Base-by-base conservation (phyloP, 2,329 filamentous ascomycete genomes). In the Colletotrichum tofieldiae region DNA sequence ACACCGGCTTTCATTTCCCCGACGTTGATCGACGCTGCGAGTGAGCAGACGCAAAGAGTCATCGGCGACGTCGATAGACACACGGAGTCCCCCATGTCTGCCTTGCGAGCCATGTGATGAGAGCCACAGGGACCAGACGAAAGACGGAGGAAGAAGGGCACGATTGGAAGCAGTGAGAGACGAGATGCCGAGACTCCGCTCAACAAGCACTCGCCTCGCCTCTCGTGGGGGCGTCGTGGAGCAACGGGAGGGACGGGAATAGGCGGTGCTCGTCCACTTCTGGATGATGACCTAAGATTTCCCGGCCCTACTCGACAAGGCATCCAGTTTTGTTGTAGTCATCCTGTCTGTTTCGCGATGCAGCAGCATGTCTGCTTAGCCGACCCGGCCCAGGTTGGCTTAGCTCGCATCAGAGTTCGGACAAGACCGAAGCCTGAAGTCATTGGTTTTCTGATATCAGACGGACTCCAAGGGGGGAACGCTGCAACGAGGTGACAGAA, bases 11-110 rank as follows among this genome's bases (percentile, higher is more conserved):
- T 58, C 52, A 39, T 37, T n/a, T 35, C 55, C 29, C 23, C 55
- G 32, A 63, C 58, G 12, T 37, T 58, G 68, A 72, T 72, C 69
- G 65, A 55, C 59, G 45, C 65, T 72, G 69, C 59, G 29, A 32
- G 65, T 64, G 65, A 70, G 71, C 61, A 59, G 60, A 49, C 55
- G n/a, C 18, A 51, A 60, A 66, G 67, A 73, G 71, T 71, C 71
- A 71, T 61, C 47, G 47, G n/a, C 8, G 47, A 55, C 41, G 41
- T 56, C 39, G 49, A 67, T 47, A 64, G 41, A 58, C 43, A 67
- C 37, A 43, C 37, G 12, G 23, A 47, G 29, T 20, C 14, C 39
- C 43, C 49, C 43, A 12, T 63, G 43, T 23, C 54, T 2, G 55
- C 47, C 41, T 62, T 39, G 67, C 16, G 47, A 32, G 35, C 23